Base-by-base conservation (phyloP, 495 filamentous ascomycete genomes). In the Talaromyces stipitatus region DNA sequence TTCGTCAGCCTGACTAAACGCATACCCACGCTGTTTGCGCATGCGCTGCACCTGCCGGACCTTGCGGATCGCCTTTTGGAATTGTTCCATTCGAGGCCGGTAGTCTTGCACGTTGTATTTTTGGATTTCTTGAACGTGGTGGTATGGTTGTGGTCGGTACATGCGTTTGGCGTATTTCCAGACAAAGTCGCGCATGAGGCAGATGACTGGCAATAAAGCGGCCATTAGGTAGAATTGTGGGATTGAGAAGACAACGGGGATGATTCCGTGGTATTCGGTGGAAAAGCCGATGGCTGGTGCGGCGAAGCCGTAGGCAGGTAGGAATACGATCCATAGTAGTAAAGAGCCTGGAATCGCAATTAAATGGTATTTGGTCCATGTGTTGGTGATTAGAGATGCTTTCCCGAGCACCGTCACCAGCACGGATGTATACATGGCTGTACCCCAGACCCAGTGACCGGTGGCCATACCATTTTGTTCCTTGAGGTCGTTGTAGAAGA, bases 91-190 rank as follows among this genome's bases (percentile, higher is more conserved):
- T 81, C 92, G 78, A 41, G 94, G 94, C 59, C 95, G 81, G 69
- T 99, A 99, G 75, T 99, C 95, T 72, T 97, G 95, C 54, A 99
- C 95, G 64, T 99, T 99, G 75, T 96, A 99, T 72, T 99, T 99
- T 71, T 99, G 95, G 61, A 99, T 99, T 73, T 99, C 95, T 74
- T 99, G 95, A 45, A 99, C 90, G 70, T 99, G 95, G 64, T 99
- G 95, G 65, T 99, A 99, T 29, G 89, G 82, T 74, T 97, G 89
- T 36, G 95, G 95, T 58, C 83, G 85, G 75, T 97, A 97, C 89
- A 99, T 95, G 36, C 95, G 85, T 76, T 95, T 97, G 60, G 84
- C 85, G 64, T 90, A 92, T 67, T 88, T 88, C 85, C 75, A 78
- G 16, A 88, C 83, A 68, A 95, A 91, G 69, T 99, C 95, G 60